A percentile compares a stretch with the other conserved stretches of the same genome.
Evolutionary conservation across 768 basidiomycete genomes (phyloP).

Genomic region (Mrakia frigida): DNA sequence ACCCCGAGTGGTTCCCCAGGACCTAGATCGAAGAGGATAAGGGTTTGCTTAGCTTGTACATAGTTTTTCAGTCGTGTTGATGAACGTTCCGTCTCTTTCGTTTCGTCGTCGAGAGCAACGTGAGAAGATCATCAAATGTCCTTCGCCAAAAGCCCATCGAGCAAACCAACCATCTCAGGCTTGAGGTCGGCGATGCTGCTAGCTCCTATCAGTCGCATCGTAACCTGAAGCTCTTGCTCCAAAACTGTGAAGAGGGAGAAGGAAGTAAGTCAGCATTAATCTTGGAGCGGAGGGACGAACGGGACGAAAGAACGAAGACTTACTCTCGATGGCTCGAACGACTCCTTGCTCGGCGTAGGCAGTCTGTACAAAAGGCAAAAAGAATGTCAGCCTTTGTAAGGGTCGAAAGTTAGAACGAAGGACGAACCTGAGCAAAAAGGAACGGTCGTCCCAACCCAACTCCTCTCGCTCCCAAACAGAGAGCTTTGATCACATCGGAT

Average conservation of each 20-base stretch:
- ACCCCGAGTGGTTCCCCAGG: neutral
- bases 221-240: conserved; percentile 60
- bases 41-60: too few relatives aligned
- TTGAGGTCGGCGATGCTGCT: conserved; percentile 58
- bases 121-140: conserved; percentile 9
- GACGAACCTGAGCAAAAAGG: conserved; percentile 54
- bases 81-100: too few relatives aligned
- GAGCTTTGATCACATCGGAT: conserved; percentile 48
- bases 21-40: neutral
- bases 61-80: too few relatives aligned
- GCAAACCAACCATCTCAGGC: conserved; percentile 63
- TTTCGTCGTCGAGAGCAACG: too few relatives aligned
- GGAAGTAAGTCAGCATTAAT: neutral
- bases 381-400: too few relatives aligned
- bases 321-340: conserved; percentile 12
- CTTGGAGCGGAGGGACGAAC: neutral
- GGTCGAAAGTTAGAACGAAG: too few relatives aligned
- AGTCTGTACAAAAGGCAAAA: conserved; percentile 34
- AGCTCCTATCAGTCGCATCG: conserved; percentile 74
- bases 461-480: conserved; percentile 42
- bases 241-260: neutral
- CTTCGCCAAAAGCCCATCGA: conserved; percentile 3
- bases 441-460: conserved; percentile 52
- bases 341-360: conserved; percentile 26
- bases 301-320: neutral